Evolutionary conservation across 257 asterid species (phyloP).

Genomic region (Scutellaria baicalensis): DNA sequence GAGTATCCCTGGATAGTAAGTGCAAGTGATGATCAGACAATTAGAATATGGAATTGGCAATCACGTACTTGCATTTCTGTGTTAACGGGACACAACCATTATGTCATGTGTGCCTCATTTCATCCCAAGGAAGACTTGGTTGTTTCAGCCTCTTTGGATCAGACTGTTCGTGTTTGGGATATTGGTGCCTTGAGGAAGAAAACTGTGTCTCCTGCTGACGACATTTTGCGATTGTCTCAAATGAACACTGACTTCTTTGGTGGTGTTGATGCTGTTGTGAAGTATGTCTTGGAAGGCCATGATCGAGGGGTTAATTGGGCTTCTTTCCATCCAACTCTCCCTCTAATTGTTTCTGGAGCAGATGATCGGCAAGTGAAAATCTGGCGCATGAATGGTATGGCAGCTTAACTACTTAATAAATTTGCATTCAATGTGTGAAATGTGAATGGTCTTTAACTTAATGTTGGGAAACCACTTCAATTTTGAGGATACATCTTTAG

Average conservation of each 20-base stretch:
- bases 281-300: slow-evolving; percentile 96
- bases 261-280: slow-evolving; percentile 98
- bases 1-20: slow-evolving; percentile 98
- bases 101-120: slow-evolving; percentile 95
- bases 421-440: background rate
- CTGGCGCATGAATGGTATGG: slow-evolving; percentile 97
- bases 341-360: slow-evolving; percentile 97
- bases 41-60: slow-evolving; percentile 99
- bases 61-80: slow-evolving; percentile 95
- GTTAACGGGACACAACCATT: slow-evolving; percentile 94
- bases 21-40: slow-evolving; percentile 98
- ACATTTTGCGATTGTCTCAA: slow-evolving; percentile 72
- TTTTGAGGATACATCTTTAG: background rate
- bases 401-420: background rate
- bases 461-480: background rate
- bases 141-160: slow-evolving; percentile 98
- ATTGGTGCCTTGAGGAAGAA: slow-evolving; percentile 92
- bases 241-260: slow-evolving; percentile 96
- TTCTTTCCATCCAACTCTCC: slow-evolving; percentile 96
- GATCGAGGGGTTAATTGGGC: slow-evolving; percentile 99
- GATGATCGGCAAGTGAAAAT: slow-evolving; percentile 98
- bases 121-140: slow-evolving; percentile 97
- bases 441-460: background rate
- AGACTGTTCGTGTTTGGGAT: slow-evolving; percentile 98
- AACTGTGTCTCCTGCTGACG: slow-evolving; percentile 94